These are phyloP conservation scores for Ochetophila trinervis DNA, from an alignment of 306 rosid species.

Conservation along the genomic window DNA sequence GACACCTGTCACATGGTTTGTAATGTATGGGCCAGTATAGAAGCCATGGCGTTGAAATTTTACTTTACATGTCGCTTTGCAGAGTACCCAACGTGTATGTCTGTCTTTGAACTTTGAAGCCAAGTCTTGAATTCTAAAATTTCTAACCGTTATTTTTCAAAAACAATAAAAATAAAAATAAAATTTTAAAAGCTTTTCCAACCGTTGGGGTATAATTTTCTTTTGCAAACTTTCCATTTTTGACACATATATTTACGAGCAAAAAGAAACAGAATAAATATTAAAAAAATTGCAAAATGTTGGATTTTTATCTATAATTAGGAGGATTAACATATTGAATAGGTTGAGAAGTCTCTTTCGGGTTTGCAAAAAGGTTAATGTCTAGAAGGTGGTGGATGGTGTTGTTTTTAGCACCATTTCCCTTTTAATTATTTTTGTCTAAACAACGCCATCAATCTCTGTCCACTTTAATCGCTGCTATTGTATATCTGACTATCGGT, in stretches of 20 bases:
- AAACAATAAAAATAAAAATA: no score
- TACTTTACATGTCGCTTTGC: conserved; percentile 24
- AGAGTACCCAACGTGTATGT: conserved; percentile 9
- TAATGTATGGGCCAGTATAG: neutral
- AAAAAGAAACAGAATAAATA: no score
- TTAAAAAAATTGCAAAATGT: neutral
- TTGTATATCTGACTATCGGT: conserved; percentile 31
- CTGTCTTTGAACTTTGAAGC: conserved; percentile 62
- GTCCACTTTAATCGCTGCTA: conserved; percentile 29
- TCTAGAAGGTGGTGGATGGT: conserved; percentile 43
- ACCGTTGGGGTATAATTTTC: conserved; percentile 25
- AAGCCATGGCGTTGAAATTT: conserved; percentile 17
- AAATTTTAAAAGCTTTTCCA: neutral
- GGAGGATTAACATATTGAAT: conserved; percentile 16
- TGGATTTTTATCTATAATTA: conserved; percentile 6
- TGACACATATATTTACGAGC: neutral
- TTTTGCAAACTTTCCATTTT: conserved; percentile 4
- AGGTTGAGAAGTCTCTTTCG: conserved; percentile 59
- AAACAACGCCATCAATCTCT: conserved; percentile 25
- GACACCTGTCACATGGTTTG: neutral
- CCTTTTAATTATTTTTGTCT: conserved; percentile 26
- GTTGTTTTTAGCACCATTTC: conserved; percentile 32
- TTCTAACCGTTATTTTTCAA: conserved; percentile 30
- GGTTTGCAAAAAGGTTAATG: conserved; percentile 45
- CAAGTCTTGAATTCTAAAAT: conserved; percentile 29